These are phyloP conservation scores for Ganoderma boninense DNA, from an alignment of 1,284 basidiomycete species.

Conservation along the genomic window DNA sequence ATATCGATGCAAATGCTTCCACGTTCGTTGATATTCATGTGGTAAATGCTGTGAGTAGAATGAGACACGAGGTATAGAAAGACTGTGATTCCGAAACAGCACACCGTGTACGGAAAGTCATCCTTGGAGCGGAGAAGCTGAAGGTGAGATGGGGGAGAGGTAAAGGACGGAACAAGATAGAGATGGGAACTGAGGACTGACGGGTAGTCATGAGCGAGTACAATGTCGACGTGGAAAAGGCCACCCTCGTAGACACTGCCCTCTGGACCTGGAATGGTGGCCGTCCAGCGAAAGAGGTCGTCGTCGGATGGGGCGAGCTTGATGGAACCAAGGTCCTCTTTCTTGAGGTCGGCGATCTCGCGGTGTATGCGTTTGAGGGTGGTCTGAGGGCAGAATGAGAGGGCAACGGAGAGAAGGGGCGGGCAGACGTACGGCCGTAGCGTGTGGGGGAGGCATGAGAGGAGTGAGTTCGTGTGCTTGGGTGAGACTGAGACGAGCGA, in stretches of 20 bases:
- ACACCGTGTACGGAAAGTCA: constrained; percentile 79
- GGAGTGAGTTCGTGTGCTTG: not conserved
- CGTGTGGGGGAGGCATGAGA: constrained; percentile 27
- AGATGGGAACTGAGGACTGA: constrained; percentile 50
- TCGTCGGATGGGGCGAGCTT: constrained; percentile 68
- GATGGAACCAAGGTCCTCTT: constrained; percentile 83
- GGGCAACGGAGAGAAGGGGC: not conserved
- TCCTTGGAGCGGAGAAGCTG: constrained; percentile 87
- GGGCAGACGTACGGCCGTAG: constrained; percentile 20
- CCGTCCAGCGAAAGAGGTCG: constrained; percentile 61
- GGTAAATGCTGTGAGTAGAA: constrained; percentile 76
- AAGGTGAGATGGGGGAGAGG: constrained; percentile 3
- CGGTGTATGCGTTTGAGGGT: constrained; percentile 89
- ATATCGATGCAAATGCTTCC: constrained; percentile 84
- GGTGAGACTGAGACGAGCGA: not conserved
- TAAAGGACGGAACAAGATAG: constrained; percentile 7
- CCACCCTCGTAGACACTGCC: constrained; percentile 92
- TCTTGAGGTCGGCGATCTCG: constrained; percentile 85
- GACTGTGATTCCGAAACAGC: constrained; percentile 28
- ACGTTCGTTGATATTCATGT: constrained; percentile 89
- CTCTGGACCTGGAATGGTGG: constrained; percentile 79
- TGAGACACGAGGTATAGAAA: not conserved
- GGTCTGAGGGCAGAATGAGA: constrained; percentile 57
- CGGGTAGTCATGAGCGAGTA: constrained; percentile 85
- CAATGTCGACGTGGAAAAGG: constrained; percentile 79